Percentiles rank a stretch among this genome's conserved stretches.
phyloP scores from a whole-genome alignment of 164 flowering plant species.

The Nymphaea colorata region DNA sequence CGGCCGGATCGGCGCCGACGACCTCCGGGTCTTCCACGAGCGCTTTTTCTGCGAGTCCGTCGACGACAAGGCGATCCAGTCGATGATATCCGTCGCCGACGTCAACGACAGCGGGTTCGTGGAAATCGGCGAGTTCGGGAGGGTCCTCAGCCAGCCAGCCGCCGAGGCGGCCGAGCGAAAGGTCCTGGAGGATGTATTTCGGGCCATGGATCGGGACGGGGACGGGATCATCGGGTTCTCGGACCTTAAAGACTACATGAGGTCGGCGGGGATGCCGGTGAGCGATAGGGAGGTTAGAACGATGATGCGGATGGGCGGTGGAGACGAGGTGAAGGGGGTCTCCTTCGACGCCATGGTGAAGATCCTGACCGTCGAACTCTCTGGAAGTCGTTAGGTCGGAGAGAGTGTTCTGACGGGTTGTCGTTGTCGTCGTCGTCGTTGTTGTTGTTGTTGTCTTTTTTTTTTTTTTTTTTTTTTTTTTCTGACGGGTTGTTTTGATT shows the following conservation, averaged over 20 bases:
- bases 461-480: too few species aligned
- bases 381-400: not conserved
- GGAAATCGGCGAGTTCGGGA: conserved; percentile 71
- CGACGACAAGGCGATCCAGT: conserved; percentile 42
- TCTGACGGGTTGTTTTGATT: not conserved
- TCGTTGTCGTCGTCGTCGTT: too few species aligned
- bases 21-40: conserved; percentile 23
- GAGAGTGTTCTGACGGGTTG: not conserved
- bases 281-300: conserved; percentile 57
- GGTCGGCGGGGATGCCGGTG: conserved; percentile 37
- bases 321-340: conserved; percentile 42
- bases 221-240: conserved; percentile 62
- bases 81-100: conserved; percentile 79
- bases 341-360: conserved; percentile 40
- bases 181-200: conserved; percentile 46
- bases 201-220: conserved; percentile 75
- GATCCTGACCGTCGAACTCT: conserved; percentile 40
- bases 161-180: conserved; percentile 1
- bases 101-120: conserved; percentile 59
- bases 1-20: conserved; percentile 77
- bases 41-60: conserved; percentile 6
- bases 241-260: conserved; percentile 57
- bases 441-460: too few species aligned
- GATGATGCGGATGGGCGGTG: conserved; percentile 67
- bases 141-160: conserved; percentile 18